Base-by-base conservation (phyloP, 345 rosid species). In the Gossypium australe region DNA sequence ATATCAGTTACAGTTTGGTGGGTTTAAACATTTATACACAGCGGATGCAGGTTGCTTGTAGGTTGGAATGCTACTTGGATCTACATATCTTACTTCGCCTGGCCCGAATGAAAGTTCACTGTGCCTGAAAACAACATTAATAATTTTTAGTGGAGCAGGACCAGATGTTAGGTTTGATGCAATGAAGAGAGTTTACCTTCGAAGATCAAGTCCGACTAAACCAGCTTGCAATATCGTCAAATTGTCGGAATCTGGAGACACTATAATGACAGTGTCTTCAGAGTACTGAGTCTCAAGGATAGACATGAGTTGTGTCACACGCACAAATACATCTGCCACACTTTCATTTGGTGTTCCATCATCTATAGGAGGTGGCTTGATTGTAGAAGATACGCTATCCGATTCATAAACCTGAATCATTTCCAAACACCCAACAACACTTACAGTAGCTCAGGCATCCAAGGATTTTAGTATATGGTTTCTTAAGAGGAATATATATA, bases 321-420 rank as follows among this genome's bases (percentile, higher is more conserved):
- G 97, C 68, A 92, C 97, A 2, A 94, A 92, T n/a, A 94, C 98
- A 67, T 90, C 97, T 3, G 89, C 66, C 5, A 89, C 93, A 64
- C 97, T 94, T 82, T 92, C 98, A 62, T 92, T 94, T 7, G 97
- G 97, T n/a, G 98, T 94, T 74, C 97, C 97, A 34, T 94, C 98
- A 27, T 87, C 89, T 38, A 82, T 90, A 7, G 97, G 97, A 73
- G 98, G 97, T 43, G 98, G 98, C 78, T 85, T 94, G 80, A 84
- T 89, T 80, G 87, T 86, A 59, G 92, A 79, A 2, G 98, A 92
- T 74, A 90, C 81, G 18, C 89, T 82, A 85, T 94, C 98, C 9
- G 88, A 87, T 81, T 84, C 93, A 83, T 94, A 89, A 9, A 92
- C 93, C 97, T 94, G 77, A 80, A 41, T 38, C 72, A 75, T 59